A percentile compares a stretch with the other conserved stretches of the same genome.
phyloP scores from a whole-genome alignment of 2,329 filamentous ascomycete species.

The Cercospora citrullina region DNA sequence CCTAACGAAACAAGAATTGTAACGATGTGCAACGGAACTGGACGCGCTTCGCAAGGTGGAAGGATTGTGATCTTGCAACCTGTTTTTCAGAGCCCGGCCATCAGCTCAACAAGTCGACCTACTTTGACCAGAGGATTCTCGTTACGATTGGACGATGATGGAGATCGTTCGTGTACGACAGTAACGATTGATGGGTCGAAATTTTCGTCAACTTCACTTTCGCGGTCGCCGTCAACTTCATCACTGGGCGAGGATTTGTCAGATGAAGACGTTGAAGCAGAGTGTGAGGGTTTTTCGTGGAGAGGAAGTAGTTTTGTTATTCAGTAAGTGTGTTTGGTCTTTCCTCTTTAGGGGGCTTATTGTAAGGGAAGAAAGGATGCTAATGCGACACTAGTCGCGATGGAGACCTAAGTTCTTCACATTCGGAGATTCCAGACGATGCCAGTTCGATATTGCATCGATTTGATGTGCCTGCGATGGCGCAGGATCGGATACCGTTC shows the following conservation, averaged over 20 bases:
- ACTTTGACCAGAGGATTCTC: slow-evolving; percentile 26
- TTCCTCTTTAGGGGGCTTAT: too few relatives aligned
- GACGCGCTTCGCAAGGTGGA: slow-evolving; percentile 29
- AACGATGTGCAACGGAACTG: slow-evolving; percentile 31
- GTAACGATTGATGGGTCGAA: slow-evolving; percentile 30
- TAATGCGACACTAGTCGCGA: slow-evolving; percentile 24
- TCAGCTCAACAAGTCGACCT: too few relatives aligned
- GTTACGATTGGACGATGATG: slow-evolving; percentile 23
- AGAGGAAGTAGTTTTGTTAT: slow-evolving; percentile 25
- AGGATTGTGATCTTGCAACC: slow-evolving; percentile 33
- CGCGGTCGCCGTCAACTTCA: not conserved
- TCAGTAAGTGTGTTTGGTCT: too few relatives aligned
- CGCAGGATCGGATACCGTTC: slow-evolving; percentile 19
- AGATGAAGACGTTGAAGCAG: not conserved
- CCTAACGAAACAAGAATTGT: not conserved
- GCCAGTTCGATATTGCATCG: slow-evolving; percentile 21
- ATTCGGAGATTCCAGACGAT: not conserved
- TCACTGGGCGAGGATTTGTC: not conserved
- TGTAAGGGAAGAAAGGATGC: not conserved
- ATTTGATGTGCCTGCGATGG: slow-evolving; percentile 19
- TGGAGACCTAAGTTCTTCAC: slow-evolving; percentile 26
- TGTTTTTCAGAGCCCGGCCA: too few relatives aligned
- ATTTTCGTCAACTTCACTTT: not conserved
- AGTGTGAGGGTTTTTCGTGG: not conserved
- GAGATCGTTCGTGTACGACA: slow-evolving; percentile 15